Base-by-base conservation (phyloP, 805 yeast species). In the Sugiyamaella chiloensis region DNA sequence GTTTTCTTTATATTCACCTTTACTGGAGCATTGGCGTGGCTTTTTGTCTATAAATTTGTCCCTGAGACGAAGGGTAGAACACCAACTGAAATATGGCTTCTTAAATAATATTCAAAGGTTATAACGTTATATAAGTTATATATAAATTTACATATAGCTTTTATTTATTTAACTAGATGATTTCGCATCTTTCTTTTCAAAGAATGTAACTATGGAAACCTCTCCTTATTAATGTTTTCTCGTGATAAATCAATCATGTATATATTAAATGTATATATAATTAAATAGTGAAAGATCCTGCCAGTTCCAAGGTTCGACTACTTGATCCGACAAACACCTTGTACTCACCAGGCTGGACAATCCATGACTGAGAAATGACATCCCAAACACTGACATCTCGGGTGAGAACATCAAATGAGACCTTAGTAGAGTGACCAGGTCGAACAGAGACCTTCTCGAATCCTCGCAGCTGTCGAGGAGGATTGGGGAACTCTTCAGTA, bases 51-150 rank as follows among this genome's bases (percentile, higher is more conserved):
- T 43, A 58, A 45, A 3, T 61, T 61, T 37, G 70, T 87, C 5
- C 96, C 96, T 1, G 96, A 87, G 61, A 87, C 96, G 0, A 85
- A 78, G 57, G 89, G 89, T 1, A 74, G 73, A 39, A 39, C 42
- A 12, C n/a, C 9, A n/a, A n/a, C 26, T n/a, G 29, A 39, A 23
- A 21, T 39, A n/a, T 39, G 26, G 30, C 9, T 16, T 7, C 29
- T 26, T 8, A 7, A n/a, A n/a, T n/a, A n/a, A n/a, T n/a, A n/a
- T n/a, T n/a, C n/a, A n/a, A n/a, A n/a, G n/a, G n/a, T n/a, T n/a
- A n/a, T n/a, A n/a, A n/a, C n/a, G n/a, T n/a, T n/a, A n/a, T n/a
- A n/a, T n/a, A n/a, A n/a, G n/a, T n/a, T n/a, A n/a, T n/a, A n/a
- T n/a, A n/a, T n/a, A n/a, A n/a, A n/a, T n/a, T n/a, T n/a, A n/a